Conservation (phyloP, 768 basidiomycete species). For the Daedalea quercina region DNA sequence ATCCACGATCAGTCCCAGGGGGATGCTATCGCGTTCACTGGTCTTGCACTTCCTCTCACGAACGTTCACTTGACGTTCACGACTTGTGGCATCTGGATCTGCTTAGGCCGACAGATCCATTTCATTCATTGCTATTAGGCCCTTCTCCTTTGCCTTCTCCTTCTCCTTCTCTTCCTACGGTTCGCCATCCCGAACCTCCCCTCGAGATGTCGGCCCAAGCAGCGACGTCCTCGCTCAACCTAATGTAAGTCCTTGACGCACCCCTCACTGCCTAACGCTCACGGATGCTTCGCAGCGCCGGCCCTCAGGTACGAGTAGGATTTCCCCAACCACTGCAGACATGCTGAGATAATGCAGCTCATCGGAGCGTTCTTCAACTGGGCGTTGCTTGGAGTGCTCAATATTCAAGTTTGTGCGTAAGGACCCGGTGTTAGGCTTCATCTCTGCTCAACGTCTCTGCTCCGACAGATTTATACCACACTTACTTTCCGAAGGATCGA, state of each 20-base stretch:
- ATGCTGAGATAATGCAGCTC: neutral
- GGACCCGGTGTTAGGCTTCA: neutral
- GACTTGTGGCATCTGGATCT: neutral
- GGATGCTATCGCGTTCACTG: too few relatives aligned
- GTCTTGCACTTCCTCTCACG: too few relatives aligned
- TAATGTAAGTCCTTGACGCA: neutral
- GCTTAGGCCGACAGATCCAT: neutral
- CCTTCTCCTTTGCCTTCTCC: neutral
- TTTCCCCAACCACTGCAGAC: neutral
- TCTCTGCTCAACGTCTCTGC: neutral
- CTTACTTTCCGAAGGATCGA: neutral
- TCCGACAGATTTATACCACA: constrained; percentile 1
- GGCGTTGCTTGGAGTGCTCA: neutral
- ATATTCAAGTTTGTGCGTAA: constrained; percentile 3
- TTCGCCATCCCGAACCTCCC: neutral
- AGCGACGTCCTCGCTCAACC: neutral
- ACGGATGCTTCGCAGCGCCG: neutral
- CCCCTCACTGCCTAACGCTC: neutral
- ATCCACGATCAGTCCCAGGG: too few relatives aligned
- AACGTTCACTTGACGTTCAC: too few relatives aligned
- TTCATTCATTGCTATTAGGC: too few relatives aligned
- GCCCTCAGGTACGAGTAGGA: neutral
- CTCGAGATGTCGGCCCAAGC: neutral
- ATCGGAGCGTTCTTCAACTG: constrained; percentile 3
- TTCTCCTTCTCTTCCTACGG: neutral